phyloP scores from a whole-genome alignment of 345 rosid genomes.

The Ceriops zippeliana region DNA sequence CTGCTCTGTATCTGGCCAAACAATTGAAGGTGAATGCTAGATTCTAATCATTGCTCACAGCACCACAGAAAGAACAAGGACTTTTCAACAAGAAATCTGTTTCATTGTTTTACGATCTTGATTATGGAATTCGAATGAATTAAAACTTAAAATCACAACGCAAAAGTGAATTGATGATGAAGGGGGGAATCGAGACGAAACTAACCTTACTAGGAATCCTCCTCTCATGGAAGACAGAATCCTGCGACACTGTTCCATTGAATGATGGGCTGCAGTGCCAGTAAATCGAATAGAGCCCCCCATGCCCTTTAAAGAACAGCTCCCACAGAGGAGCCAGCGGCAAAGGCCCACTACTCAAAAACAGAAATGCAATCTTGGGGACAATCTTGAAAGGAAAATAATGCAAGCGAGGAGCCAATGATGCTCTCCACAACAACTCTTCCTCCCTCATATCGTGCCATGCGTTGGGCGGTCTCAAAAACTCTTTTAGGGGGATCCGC shows the following conservation, averaged over 20 bases:
- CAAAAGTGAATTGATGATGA: background rate
- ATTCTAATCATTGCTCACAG: no score
- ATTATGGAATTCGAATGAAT: no score
- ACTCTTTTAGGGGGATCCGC: slow-evolving; percentile 2
- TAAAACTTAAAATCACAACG: no score
- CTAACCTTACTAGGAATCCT: slow-evolving; percentile 28
- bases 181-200: background rate
- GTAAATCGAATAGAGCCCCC: slow-evolving; percentile 17
- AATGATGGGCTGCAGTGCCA: slow-evolving; percentile 15
- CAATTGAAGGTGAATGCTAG: no score
- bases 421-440: slow-evolving; percentile 27
- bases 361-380: slow-evolving; percentile 25
- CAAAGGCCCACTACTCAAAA: slow-evolving; percentile 12
- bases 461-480: slow-evolving; percentile 5
- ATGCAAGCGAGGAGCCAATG: slow-evolving; percentile 14
- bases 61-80: no score
- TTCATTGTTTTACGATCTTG: no score
- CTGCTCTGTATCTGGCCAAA: no score
- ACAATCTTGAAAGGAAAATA: slow-evolving; percentile 3
- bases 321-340: slow-evolving; percentile 26
- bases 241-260: slow-evolving; percentile 8
- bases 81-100: no score
- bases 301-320: slow-evolving; percentile 23
- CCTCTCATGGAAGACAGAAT: slow-evolving; percentile 19
- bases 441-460: slow-evolving; percentile 19